Evolutionary conservation across 2,329 filamentous ascomycete genomes (phyloP), one percentile per base, ranked within the genome.

Genomic region (Colletotrichum sp.): DNA sequence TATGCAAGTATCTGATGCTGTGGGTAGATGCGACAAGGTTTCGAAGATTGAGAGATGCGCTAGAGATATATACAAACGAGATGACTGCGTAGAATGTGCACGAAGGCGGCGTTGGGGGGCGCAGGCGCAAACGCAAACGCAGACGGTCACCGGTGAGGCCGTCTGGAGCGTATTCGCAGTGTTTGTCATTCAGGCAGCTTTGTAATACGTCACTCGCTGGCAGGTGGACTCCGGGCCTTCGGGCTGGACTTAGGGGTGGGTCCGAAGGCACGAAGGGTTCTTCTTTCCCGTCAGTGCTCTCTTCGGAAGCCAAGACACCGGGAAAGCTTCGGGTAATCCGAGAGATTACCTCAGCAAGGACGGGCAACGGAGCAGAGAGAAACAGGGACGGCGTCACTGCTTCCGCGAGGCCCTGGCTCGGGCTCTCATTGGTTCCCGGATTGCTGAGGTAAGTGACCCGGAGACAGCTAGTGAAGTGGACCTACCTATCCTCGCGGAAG

Each of bases 151-250:
- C n/a, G 34, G n/a, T 68, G 69, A 71, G 64, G 76, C 74, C 64
- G 66, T 80, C 81, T 75, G 76, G 81, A 39, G 63, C n/a, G 44
- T 52, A 24, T 21, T 24, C n/a, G n/a, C n/a, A 21, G 44, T 3
- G 79, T 73, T 64, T 82, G 82, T 82, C 76, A 82, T 76, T 39
- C 65, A 73, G 72, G 78, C 78, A 84, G 85, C 85, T 86, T 86
- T 85, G 85, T 86, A 86, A 86, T 86, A 82, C 84, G 82, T 83
- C 82, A 82, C 71, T 55, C 26, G 36, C 36, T 44, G 36, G 36
- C 36, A 44, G 36, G 16, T n/a, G 44, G 44, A 52, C 18, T 59
- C 44, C 44, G 44, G 44, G 44, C 44, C n/a, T 57, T 39, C 44
- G 49, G 44, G 34, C 39, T 55, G 69, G 55, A 71, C 60, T 71